Evolutionary conservation across 441 rosid species (phyloP).

Genomic region (Erysimum cheiri): DNA sequence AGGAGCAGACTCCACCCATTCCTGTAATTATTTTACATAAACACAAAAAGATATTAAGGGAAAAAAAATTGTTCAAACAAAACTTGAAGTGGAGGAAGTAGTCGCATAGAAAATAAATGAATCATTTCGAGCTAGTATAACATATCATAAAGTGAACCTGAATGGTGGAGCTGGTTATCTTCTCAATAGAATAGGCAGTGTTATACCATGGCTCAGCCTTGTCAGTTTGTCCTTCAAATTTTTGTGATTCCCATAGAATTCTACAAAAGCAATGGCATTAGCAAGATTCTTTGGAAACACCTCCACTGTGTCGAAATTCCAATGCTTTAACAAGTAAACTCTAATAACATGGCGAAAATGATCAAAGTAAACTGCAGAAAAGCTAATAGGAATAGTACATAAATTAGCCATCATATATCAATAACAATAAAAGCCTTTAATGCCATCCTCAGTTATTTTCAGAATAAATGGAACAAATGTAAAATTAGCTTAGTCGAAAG

Average conservation of each 20-base stretch:
- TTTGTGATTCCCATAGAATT: conserved; percentile 91
- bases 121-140: conserved; percentile 4
- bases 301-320: neutral
- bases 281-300: conserved; percentile 20
- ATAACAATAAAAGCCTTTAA: neutral
- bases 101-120: neutral
- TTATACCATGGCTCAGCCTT: conserved; percentile 92
- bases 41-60: neutral
- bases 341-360: neutral
- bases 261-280: conserved; percentile 51
- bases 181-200: conserved; percentile 79
- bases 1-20: conserved; percentile 74
- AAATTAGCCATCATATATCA: neutral
- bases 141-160: conserved; percentile 58
- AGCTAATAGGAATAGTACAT: conserved; percentile 2
- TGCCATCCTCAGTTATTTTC: neutral
- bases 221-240: conserved; percentile 80
- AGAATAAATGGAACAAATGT: neutral
- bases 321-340: conserved; percentile 20
- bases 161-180: conserved; percentile 55
- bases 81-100: neutral
- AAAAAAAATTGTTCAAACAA: neutral
- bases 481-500: conserved; percentile 1
- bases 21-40: conserved; percentile 50
- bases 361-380: conserved; percentile 9